These are phyloP conservation scores for Citrus mangshanensis DNA, from an alignment of 345 rosid species.

Conservation along the genomic window DNA sequence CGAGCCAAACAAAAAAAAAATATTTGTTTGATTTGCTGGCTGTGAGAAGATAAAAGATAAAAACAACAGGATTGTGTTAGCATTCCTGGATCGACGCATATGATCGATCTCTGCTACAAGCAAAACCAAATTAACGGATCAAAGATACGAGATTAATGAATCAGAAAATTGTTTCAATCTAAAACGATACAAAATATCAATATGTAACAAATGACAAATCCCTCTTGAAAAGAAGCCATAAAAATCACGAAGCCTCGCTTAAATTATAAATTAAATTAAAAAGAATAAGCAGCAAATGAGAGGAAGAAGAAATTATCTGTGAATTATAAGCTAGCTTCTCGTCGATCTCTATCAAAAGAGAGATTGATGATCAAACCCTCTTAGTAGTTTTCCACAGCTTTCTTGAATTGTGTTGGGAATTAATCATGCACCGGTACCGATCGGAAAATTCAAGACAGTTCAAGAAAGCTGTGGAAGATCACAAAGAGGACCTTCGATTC, in stretches of 20 bases:
- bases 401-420: constrained; percentile 11
- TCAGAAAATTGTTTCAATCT: not conserved
- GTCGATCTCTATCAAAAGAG: not conserved
- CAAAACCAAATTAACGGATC: too few species aligned
- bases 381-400: constrained; percentile 23
- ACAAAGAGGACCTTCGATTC: constrained; percentile 1
- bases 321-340: not conserved
- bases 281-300: not conserved
- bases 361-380: constrained; percentile 5
- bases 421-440: not conserved
- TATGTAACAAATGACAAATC: too few species aligned
- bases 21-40: too few species aligned
- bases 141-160: not conserved
- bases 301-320: not conserved
- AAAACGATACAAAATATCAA: too few species aligned
- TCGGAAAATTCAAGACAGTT: constrained; percentile 7
- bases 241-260: too few species aligned
- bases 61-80: not conserved
- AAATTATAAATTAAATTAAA: too few species aligned
- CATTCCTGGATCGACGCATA: not conserved
- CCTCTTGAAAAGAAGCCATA: too few species aligned
- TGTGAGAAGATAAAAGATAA: not conserved
- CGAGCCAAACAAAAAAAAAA: too few species aligned
- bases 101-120: too few species aligned
- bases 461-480: constrained; percentile 36